A percentile compares a stretch with the other conserved stretches of the same genome.
phyloP scores from a whole-genome alignment of 176 grass and related monocot species.

The Eragrostis curvula region DNA sequence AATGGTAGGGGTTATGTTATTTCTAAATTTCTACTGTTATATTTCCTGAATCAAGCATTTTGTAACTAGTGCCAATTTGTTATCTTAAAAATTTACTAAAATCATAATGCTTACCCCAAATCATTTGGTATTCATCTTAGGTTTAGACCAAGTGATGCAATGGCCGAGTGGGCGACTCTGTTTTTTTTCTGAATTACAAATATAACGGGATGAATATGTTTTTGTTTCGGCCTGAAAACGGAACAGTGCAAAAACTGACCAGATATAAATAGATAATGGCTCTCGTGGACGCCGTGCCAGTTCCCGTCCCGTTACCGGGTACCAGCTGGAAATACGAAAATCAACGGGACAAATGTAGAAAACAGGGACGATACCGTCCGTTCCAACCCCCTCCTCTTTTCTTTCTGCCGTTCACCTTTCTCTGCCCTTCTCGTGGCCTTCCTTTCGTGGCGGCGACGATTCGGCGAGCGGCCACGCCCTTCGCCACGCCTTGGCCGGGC shows the following conservation, averaged over 20 bases:
- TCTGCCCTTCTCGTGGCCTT: background rate
- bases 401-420: background rate
- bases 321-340: background rate
- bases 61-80: too few relatives aligned
- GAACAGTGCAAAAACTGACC: background rate
- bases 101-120: too few relatives aligned
- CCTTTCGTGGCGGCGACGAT: background rate
- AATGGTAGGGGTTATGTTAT: too few relatives aligned
- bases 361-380: background rate
- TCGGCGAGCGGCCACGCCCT: background rate
- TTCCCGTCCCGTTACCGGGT: background rate
- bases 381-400: background rate
- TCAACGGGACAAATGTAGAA: background rate
- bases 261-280: background rate
- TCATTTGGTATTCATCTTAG: too few relatives aligned
- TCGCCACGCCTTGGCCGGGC: background rate
- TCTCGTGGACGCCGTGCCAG: background rate
- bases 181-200: too few relatives aligned
- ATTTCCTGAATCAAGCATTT: too few relatives aligned
- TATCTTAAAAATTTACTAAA: too few relatives aligned
- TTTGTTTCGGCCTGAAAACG: background rate
- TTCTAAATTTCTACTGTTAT: too few relatives aligned
- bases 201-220: too few relatives aligned
- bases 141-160: too few relatives aligned
- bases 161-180: too few relatives aligned